phyloP scores from a whole-genome alignment of 345 rosid genomes.

The Syzygium oleosum region DNA sequence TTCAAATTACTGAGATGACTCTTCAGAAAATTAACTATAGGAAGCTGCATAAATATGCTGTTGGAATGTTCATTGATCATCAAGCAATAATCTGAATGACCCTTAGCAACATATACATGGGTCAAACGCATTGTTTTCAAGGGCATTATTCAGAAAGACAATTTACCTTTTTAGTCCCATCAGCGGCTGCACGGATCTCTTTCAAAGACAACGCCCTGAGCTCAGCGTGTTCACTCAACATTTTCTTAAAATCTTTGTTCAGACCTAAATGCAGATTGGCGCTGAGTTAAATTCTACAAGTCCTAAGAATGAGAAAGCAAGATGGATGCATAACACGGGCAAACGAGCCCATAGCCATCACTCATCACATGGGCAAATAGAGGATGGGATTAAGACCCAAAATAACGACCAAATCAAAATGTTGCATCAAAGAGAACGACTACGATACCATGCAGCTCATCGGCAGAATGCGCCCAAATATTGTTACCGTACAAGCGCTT shows the following conservation, averaged over 20 bases:
- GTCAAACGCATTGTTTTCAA: not conserved
- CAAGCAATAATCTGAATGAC: not conserved
- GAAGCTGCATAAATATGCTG: not conserved
- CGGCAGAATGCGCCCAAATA: slow-evolving; percentile 54
- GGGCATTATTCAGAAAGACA: not conserved
- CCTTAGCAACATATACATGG: not conserved
- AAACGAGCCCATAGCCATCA: not conserved
- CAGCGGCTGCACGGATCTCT: slow-evolving; percentile 57
- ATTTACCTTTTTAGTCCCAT: slow-evolving; percentile 85
- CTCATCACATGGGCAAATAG: not conserved
- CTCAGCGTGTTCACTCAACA: slow-evolving; percentile 54
- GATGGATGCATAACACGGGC: not conserved
- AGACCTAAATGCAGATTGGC: slow-evolving; percentile 31
- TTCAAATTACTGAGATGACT: slow-evolving; percentile 56
- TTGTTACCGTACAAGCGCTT: slow-evolving; percentile 74
- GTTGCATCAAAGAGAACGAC: not conserved
- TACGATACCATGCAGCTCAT: slow-evolving; percentile 60
- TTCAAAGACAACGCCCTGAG: slow-evolving; percentile 64
- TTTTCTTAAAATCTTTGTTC: slow-evolving; percentile 80
- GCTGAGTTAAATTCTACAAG: not conserved
- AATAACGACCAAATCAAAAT: not conserved
- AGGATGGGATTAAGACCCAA: not conserved
- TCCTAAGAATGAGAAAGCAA: not conserved
- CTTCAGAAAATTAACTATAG: slow-evolving; percentile 9
- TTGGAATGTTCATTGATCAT: not conserved